These are phyloP conservation scores for Polytrichum commune DNA, from an alignment of 225 moss, liverwort and hornwort species.

Conservation along the genomic window DNA sequence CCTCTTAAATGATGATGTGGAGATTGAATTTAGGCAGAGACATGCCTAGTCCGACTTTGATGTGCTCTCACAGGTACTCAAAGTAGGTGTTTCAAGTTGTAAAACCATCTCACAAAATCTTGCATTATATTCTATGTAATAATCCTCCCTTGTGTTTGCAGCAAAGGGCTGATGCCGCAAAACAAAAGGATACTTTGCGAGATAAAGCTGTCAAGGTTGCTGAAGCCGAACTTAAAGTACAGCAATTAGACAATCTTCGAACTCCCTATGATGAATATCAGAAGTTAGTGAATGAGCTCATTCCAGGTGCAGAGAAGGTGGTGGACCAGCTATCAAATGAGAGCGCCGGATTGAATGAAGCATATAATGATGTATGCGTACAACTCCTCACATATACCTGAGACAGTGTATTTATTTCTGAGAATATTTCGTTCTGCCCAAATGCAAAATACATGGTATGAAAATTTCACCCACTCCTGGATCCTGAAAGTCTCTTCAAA, in stretches of 20 bases:
- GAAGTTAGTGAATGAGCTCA: conserved; percentile 66
- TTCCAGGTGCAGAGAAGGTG: conserved; percentile 67
- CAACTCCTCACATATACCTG: not conserved
- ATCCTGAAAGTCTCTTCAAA: too few relatives aligned
- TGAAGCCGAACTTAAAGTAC: conserved; percentile 65
- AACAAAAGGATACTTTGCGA: conserved; percentile 46
- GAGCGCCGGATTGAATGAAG: conserved; percentile 48
- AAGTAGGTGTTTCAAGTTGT: too few relatives aligned
- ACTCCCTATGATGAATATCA: conserved; percentile 71
- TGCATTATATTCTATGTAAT: too few relatives aligned
- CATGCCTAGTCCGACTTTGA: too few relatives aligned
- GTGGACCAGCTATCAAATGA: conserved; percentile 58
- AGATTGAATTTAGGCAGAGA: too few relatives aligned
- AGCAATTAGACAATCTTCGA: conserved; percentile 76
- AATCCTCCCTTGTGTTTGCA: conserved; percentile 20
- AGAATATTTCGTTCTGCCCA: not conserved
- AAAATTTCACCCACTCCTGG: too few relatives aligned
- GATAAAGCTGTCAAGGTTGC: conserved; percentile 34
- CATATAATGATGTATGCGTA: conserved; percentile 69
- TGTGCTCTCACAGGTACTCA: too few relatives aligned
- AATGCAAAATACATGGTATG: not conserved
- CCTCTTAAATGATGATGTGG: too few relatives aligned
- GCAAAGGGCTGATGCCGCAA: conserved; percentile 71
- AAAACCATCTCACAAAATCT: too few relatives aligned
- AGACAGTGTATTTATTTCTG: not conserved